Evolutionary conservation across 495 filamentous ascomycete genomes (phyloP), one percentile per base, ranked within the genome.

Genomic region (Delitschia confertaspora): DNA sequence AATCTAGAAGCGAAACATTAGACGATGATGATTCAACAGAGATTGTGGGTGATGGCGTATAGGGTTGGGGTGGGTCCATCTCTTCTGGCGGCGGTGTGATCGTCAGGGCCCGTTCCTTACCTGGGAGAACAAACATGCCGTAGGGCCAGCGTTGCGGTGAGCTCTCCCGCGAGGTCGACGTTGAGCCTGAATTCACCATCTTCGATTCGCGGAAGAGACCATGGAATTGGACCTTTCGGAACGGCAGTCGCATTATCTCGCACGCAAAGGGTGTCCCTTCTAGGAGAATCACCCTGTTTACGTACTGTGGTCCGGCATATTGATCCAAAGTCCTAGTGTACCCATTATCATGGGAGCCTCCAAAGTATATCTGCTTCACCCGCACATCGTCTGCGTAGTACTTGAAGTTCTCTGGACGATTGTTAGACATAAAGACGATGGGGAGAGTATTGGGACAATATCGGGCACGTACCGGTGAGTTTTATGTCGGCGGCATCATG

Each of bases 351-450:
- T 85, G 80, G 16, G 81, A 82, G 47, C 85, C 80, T 9, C 85
- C 87, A 32, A 94, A 67, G 34, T 88, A 65, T 30, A 93, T 78
- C 47, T 88, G 84, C 53, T 81, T 82, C 63, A 86, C 93, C 60
- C 86, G 83, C 55, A 69, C 73, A 53, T 88, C 74, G 64, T 76
- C 69, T 34, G 79, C 56, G 60, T 77, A 68, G 19, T 78, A 60
- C 73, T 75, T 78, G 68, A 73, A 85, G 51, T 65, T 76, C 68
- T 87, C 86, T 88, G 14, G 14, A 37, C 21, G 11, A 19, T 14
- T 31, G 11, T 18, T 29, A 31, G 25, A 10, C 26, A 17, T 43
- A 23, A 31, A 33, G 24, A 35, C 11, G 47, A 19, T 30, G 17
- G 19, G 53, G 33, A 51, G 43, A 38, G 25, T 13, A 45, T 33